phyloP scores from a whole-genome alignment of 164 flowering plant genomes.

The Euptelea pleiosperma region DNA sequence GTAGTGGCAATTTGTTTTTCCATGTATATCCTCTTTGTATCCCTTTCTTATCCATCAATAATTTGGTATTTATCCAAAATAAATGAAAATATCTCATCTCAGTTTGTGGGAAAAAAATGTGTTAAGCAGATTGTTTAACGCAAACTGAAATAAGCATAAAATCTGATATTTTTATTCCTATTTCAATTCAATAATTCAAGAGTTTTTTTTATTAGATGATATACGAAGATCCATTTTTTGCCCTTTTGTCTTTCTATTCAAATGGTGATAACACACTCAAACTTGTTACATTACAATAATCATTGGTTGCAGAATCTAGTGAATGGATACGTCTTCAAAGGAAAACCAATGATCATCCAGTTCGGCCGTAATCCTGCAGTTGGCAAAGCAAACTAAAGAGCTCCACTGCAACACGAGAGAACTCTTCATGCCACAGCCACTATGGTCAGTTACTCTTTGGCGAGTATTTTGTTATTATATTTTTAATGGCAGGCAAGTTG shows the following conservation, averaged over 20 bases:
- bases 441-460: slow-evolving; percentile 4
- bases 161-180: no score
- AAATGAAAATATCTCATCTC: no score
- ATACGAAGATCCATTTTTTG: no score
- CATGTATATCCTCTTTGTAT: no score
- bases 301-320: slow-evolving; percentile 62
- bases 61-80: no score
- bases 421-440: slow-evolving; percentile 1
- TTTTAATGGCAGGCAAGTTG: no score
- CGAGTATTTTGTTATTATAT: no score
- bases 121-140: no score
- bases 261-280: neutral
- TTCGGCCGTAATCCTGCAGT: slow-evolving; percentile 74
- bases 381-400: slow-evolving; percentile 40
- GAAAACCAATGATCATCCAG: slow-evolving; percentile 93
- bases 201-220: no score
- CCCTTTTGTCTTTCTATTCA: neutral
- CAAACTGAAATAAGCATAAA: no score
- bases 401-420: neutral
- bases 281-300: neutral
- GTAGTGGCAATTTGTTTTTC: neutral
- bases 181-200: neutral
- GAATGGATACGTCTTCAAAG: slow-evolving; percentile 84
- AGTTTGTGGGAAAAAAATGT: no score
- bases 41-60: no score